Base-by-base conservation (phyloP, 2,329 filamentous ascomycete genomes). In the Tolypocladium ovalisporum region DNA sequence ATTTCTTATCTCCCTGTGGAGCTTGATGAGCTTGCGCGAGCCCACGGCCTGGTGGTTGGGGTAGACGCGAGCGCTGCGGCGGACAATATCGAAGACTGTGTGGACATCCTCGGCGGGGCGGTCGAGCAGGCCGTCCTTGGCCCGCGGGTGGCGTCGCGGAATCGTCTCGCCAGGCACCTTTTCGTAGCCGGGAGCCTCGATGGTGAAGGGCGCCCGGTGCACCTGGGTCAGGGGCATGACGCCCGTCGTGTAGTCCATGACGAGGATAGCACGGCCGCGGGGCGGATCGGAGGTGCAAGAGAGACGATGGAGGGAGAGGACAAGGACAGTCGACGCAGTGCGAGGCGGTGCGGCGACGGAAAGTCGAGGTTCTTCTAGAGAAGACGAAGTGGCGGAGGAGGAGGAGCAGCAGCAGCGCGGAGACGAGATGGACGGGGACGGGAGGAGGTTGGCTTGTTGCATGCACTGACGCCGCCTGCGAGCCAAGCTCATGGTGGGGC, bases 1-100 rank as follows among this genome's bases (percentile, higher is more conserved):
- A 80, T 90, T 94, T 78, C 93, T 96, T 64, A 82, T 86, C 78
- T 96, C 91, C 66, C 83, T 83, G 73, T 96, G 90, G 52, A 86
- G 84, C 72, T 86, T 79, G 73, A 96, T 72, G 58, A 96, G 80
- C 70, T 82, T 86, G 62, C 91, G 85, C 66, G 79, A 80, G 64
- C 88, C 91, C 60, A 89, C 77, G 59, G 85, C 85, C 59, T 81
- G 79, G 66, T 85, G 79, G 67, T 84, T 80, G 59, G 81, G 80
- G 67, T 83, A 86, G 59, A 80, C 73, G 56, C 77, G 77, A 49
- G 87, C 86, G 64, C 86, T 85, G 65, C 85, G 81, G 67, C 81
- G 81, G 66, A 96, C 77, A 62, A 96, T 82, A 66, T 95, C 89
- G 74, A 85, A 94, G 64, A 90, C 82, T 56, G 90, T 96, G 63